Evolutionary conservation across 257 asterid genomes (phyloP).

Genomic region (Nicotiana tabacum): DNA sequence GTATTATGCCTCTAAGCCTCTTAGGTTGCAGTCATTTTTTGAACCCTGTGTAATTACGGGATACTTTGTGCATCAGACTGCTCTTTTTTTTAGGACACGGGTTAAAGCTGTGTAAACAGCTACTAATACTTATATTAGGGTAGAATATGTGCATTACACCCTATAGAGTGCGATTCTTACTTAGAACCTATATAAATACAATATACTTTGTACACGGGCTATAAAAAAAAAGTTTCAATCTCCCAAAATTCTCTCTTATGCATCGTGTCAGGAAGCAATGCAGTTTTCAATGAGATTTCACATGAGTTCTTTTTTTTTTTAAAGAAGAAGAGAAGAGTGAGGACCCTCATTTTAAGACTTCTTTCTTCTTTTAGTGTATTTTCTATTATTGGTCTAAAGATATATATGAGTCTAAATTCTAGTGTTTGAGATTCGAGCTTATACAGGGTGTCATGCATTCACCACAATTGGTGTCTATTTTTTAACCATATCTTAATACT

Average conservation of each 20-base stretch:
- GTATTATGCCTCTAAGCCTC: no score
- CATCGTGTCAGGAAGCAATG: slow-evolving; percentile 24
- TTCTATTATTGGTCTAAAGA: slow-evolving; percentile 22
- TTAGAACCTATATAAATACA: no score
- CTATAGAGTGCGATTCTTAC: no score
- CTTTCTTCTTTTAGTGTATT: background rate
- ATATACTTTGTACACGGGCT: no score
- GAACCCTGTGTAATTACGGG: fast-evolving
- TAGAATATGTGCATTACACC: no score
- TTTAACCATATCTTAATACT: slow-evolving; percentile 12
- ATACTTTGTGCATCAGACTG: no score
- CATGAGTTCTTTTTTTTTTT: background rate
- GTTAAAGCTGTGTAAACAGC: no score
- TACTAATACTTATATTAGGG: no score
- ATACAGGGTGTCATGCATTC: slow-evolving; percentile 28
- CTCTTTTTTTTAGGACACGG: no score
- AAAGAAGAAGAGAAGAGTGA: background rate
- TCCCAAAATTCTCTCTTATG: slow-evolving; percentile 18
- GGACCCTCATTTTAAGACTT: background rate
- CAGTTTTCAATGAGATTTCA: background rate
- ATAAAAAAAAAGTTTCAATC: background rate
- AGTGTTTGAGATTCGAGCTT: slow-evolving; percentile 38
- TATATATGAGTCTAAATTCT: background rate
- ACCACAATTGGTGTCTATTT: background rate
- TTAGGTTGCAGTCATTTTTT: no score